These are phyloP conservation scores for Botrytis byssoidea DNA, from an alignment of 2,329 filamentous ascomycete genomes.

Conservation along the genomic window DNA sequence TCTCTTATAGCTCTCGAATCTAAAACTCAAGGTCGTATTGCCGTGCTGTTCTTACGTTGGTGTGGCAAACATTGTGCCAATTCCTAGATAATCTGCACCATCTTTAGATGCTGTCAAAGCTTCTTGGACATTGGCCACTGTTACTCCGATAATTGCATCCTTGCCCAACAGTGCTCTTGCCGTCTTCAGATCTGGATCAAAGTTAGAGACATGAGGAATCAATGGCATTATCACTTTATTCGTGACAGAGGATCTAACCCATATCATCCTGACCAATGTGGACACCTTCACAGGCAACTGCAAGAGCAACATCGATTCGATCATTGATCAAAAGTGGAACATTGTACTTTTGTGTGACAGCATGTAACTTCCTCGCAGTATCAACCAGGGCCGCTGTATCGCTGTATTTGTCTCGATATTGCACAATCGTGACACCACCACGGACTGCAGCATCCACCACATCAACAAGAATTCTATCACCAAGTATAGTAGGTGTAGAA, in stretches of 20 bases:
- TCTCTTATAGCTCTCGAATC: neutral
- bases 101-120: conserved; percentile 67
- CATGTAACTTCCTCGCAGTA: conserved; percentile 70
- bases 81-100: conserved; percentile 87
- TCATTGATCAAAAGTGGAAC: conserved; percentile 93
- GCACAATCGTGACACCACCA: conserved; percentile 82
- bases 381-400: conserved; percentile 70
- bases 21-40: neutral
- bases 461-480: conserved; percentile 63
- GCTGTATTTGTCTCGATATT: conserved; percentile 85
- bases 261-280: conserved; percentile 96
- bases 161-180: conserved; percentile 73
- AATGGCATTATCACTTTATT: neutral
- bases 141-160: conserved; percentile 83
- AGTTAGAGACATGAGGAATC: neutral
- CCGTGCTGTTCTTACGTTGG: conserved; percentile 55
- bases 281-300: conserved; percentile 84
- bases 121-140: conserved; percentile 72
- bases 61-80: conserved; percentile 87
- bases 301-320: conserved; percentile 82
- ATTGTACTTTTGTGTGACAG: conserved; percentile 61
- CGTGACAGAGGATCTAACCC: conserved; percentile 48
- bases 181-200: conserved; percentile 51
- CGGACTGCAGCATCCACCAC: conserved; percentile 74
- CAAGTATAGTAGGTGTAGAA: conserved; percentile 82